Conservation (phyloP, 2,329 filamentous ascomycete genomes). For the Trichoderma atrobrunneum region DNA sequence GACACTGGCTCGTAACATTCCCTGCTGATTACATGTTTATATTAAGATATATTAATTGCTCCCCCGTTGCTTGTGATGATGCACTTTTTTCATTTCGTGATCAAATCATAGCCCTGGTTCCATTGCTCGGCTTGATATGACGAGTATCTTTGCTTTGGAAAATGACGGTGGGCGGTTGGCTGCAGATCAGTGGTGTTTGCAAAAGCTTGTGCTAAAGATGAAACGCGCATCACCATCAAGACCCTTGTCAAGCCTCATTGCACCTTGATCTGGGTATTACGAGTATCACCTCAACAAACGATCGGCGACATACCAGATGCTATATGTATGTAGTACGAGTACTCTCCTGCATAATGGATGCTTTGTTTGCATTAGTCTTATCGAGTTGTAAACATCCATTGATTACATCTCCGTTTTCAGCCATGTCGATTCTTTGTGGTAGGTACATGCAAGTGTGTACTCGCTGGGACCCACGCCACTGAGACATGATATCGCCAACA, state of each 20-base stretch:
- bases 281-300: neutral
- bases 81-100: neutral
- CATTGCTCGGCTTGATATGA: neutral
- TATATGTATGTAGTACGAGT: neutral
- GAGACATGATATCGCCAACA: neutral
- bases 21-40: neutral
- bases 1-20: neutral
- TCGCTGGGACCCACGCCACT: neutral
- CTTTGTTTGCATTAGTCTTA: neutral
- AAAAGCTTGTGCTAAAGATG: neutral
- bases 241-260: neutral
- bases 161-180: neutral
- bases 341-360: neutral
- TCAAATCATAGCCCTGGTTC: neutral
- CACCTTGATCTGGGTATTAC: neutral
- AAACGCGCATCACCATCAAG: slow-evolving; percentile 3
- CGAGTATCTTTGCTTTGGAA: neutral
- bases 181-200: neutral
- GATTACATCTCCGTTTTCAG: neutral
- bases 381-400: neutral
- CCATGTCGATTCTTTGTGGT: neutral
- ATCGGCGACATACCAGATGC: neutral
- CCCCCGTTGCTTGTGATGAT: neutral
- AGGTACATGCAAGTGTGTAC: neutral
- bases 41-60: neutral